A percentile compares a stretch with the other conserved stretches of the same genome.
phyloP scores from a whole-genome alignment of 1,284 basidiomycete species.

The Ganoderma lucidum region DNA sequence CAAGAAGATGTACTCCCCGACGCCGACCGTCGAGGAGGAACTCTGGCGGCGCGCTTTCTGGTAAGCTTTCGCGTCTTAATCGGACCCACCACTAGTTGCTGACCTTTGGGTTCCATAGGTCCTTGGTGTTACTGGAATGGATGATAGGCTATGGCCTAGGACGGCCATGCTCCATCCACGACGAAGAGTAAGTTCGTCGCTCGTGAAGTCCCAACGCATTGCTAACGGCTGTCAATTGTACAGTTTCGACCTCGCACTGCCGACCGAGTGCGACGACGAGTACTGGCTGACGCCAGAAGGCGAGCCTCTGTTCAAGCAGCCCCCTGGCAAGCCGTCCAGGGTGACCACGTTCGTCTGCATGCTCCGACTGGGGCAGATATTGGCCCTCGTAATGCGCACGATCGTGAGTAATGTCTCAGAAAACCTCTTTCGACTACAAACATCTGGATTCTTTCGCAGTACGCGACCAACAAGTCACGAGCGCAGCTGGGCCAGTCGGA shows the following conservation, averaged over 20 bases:
- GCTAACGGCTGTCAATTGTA: conserved; percentile 34
- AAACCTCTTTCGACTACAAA: too few species aligned
- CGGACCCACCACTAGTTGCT: not conserved
- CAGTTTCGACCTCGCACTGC: conserved; percentile 51
- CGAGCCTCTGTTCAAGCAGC: conserved; percentile 52
- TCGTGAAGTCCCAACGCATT: conserved; percentile 35
- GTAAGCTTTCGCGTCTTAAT: conserved; percentile 46
- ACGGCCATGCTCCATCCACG: conserved; percentile 81
- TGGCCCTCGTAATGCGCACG: conserved; percentile 59
- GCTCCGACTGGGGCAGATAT: conserved; percentile 61
- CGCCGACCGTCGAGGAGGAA: conserved; percentile 51
- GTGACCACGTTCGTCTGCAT: conserved; percentile 57
- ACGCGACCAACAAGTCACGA: conserved; percentile 32
- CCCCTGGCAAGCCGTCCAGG: conserved; percentile 51
- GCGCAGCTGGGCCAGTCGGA: conserved; percentile 29
- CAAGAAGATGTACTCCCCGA: conserved; percentile 41
- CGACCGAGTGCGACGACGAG: conserved; percentile 69
- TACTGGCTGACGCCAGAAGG: conserved; percentile 59
- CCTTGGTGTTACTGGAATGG: conserved; percentile 68
- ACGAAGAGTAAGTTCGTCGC: conserved; percentile 69
- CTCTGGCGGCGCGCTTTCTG: conserved; percentile 77
- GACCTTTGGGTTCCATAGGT: conserved; percentile 46
- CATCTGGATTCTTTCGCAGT: conserved; percentile 13
- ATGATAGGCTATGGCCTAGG: conserved; percentile 74
- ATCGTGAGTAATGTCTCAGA: conserved; percentile 45